Conservation (phyloP, 305 asterid genomes). For the Solanum aculeatissimum region DNA sequence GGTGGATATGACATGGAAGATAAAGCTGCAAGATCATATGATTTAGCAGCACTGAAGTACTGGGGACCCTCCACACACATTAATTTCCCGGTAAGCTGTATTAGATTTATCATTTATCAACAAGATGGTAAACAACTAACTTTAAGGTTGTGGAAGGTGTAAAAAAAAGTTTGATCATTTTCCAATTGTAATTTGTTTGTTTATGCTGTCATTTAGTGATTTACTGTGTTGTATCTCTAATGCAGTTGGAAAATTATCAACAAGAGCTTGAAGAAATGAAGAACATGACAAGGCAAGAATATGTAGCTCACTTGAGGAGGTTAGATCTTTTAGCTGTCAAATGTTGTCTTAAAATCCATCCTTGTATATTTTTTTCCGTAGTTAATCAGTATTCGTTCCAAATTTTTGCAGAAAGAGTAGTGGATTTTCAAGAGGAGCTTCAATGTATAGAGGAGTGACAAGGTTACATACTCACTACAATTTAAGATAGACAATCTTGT, state of each 20-base stretch:
- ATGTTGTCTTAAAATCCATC: neutral
- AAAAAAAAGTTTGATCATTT: neutral
- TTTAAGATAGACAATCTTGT: neutral
- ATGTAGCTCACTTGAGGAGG: slow-evolving; percentile 95
- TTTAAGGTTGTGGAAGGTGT: neutral
- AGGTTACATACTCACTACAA: slow-evolving; percentile 38
- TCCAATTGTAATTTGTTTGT: neutral
- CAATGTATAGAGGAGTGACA: slow-evolving; percentile 93
- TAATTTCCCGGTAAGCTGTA: slow-evolving; percentile 56
- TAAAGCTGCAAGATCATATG: slow-evolving; percentile 97
- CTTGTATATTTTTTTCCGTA: neutral
- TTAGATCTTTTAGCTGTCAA: neutral
- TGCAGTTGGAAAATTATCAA: slow-evolving; percentile 74
- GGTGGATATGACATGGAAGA: slow-evolving; percentile 99
- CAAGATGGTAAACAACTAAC: neutral
- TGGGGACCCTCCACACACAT: slow-evolving; percentile 97
- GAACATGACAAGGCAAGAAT: slow-evolving; percentile 92
- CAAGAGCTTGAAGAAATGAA: slow-evolving; percentile 80
- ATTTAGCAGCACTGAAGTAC: slow-evolving; percentile 90
- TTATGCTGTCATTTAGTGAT: neutral
- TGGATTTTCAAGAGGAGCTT: slow-evolving; percentile 98
- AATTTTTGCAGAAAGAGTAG: slow-evolving; percentile 70
- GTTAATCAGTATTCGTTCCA: neutral
- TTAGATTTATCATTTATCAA: neutral
- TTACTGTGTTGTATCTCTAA: neutral